These are phyloP conservation scores for Macrocybe gigantea DNA, from an alignment of 768 basidiomycete species.

Conservation along the genomic window DNA sequence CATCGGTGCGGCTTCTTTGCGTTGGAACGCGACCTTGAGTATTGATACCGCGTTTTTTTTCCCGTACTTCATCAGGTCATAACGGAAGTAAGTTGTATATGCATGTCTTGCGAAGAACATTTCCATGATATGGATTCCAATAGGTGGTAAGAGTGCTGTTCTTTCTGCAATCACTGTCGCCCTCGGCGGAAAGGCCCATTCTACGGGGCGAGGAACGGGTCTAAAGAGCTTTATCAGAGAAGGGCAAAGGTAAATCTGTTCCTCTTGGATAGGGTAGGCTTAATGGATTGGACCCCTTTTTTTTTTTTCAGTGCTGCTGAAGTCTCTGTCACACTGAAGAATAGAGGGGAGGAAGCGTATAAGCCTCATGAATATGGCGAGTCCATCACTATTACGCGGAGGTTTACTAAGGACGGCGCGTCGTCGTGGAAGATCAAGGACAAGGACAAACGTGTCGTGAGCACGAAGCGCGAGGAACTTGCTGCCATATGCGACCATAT, in stretches of 20 bases:
- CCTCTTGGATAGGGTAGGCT: not conserved
- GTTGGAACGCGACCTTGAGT: not conserved
- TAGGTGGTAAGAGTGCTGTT: conserved; percentile 94
- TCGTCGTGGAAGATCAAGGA: conserved; percentile 81
- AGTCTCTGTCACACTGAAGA: conserved; percentile 80
- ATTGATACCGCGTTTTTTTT: conserved; percentile 1
- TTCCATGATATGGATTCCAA: not conserved
- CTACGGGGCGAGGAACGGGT: conserved; percentile 84
- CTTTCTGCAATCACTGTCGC: conserved; percentile 91
- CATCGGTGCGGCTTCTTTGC: conserved; percentile 48
- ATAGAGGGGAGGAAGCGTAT: conserved; percentile 88
- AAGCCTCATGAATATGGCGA: conserved; percentile 81
- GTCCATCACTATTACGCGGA: conserved; percentile 78
- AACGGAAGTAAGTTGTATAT: conserved; percentile 67
- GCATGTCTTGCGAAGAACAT: not conserved
- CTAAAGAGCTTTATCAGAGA: conserved; percentile 83
- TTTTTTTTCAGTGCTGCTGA: conserved; percentile 47
- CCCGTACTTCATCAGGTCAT: conserved; percentile 46
- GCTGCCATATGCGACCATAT: conserved; percentile 89
- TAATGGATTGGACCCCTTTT: not conserved
- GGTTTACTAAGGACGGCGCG: conserved; percentile 69
- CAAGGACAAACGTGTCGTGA: conserved; percentile 59
- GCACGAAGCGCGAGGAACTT: conserved; percentile 78
- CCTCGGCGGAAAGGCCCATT: conserved; percentile 87
- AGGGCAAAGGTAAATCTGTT: conserved; percentile 61